Evolutionary conservation across 2,329 filamentous ascomycete species (phyloP).

Genomic region (Calcarisporium arbuscula): DNA sequence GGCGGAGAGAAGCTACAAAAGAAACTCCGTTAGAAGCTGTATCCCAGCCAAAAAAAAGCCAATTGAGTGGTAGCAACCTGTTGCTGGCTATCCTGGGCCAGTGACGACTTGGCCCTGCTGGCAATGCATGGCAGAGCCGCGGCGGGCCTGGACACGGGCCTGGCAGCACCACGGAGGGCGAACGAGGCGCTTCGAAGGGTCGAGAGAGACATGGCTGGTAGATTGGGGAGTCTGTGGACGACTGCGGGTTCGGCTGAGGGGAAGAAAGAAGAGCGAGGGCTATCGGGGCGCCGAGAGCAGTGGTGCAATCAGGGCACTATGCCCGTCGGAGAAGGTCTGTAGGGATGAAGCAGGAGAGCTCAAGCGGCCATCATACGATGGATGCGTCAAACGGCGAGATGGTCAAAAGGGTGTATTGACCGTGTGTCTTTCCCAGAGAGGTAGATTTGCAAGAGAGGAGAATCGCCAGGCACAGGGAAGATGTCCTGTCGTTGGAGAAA

Average conservation of each 20-base stretch:
- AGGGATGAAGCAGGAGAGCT: too few species aligned
- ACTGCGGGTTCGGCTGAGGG: conserved; percentile 1
- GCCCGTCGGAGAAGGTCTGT: too few species aligned
- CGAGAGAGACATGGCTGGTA: conserved; percentile 39
- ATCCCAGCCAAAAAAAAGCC: conserved; percentile 2
- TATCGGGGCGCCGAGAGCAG: neutral
- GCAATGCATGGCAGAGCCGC: conserved; percentile 16
- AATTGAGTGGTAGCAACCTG: conserved; percentile 34
- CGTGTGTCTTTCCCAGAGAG: too few species aligned
- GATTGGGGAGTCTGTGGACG: conserved; percentile 8
- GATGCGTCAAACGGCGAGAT: too few species aligned
- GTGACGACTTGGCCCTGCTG: conserved; percentile 38
- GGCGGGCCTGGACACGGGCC: conserved; percentile 17
- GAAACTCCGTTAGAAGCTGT: conserved; percentile 10
- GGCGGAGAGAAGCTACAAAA: conserved; percentile 65
- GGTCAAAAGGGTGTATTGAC: too few species aligned
- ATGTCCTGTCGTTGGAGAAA: neutral
- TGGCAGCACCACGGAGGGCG: conserved; percentile 37
- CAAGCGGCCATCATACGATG: too few species aligned
- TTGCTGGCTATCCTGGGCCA: conserved; percentile 51
- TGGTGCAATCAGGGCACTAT: too few species aligned
- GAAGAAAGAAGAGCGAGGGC: neutral
- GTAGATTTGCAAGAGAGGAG: too few species aligned
- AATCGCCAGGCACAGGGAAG: too few species aligned
- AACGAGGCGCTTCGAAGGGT: conserved; percentile 42